Base-by-base conservation (phyloP, 495 filamentous ascomycete genomes). In the Trichoderma asperelloides region DNA sequence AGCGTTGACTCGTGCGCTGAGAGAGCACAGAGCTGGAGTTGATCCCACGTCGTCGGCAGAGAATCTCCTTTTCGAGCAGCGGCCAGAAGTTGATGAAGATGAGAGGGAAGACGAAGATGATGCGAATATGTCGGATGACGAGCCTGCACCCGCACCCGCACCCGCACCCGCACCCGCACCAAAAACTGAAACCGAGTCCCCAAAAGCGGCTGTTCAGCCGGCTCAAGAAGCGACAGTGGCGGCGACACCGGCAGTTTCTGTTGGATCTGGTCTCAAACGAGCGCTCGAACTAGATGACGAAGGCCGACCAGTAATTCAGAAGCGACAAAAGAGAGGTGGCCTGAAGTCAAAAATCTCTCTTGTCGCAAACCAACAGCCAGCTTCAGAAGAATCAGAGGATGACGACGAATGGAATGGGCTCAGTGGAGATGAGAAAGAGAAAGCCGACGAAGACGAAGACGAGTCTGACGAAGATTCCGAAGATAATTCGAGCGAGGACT, bases 201-300 rank as follows among this genome's bases (percentile, higher is more conserved):
- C 67, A 45, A 43, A 30, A 12, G 41, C 39, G 2, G 12, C 27
- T 45, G 41, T 28, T 66, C 40, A 47, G 45, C 33, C 66, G 68
- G 27, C 66, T 66, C 45, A 65, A 66, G 62, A 62, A 62, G n/a
- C 47, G 40, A 49, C 70, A 9, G 72, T 39, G 8, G 37, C 73
- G 30, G 68, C 72, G 33, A 8, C 33, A 37, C 5, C 33, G 5
- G 33, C 33, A n/a, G 65, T 75, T 23, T 57, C 74, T 66, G 72
- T 87, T 68, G 95, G 95, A 40, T 89, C 87, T 71, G 95, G 95
- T 11, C 75, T 98, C 63, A 98, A 97, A 73, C 85, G 93, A 62
- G 90, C 93, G 18, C 80, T 98, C 23, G 91, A 96, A 39, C 62
- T 89, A 8, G 91, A 91, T 68, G 83, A 88, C 16, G 85, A 86